Evolutionary conservation across 1,139 yeast genomes (phyloP).

Genomic region (Suhomyces anneliseae): DNA sequence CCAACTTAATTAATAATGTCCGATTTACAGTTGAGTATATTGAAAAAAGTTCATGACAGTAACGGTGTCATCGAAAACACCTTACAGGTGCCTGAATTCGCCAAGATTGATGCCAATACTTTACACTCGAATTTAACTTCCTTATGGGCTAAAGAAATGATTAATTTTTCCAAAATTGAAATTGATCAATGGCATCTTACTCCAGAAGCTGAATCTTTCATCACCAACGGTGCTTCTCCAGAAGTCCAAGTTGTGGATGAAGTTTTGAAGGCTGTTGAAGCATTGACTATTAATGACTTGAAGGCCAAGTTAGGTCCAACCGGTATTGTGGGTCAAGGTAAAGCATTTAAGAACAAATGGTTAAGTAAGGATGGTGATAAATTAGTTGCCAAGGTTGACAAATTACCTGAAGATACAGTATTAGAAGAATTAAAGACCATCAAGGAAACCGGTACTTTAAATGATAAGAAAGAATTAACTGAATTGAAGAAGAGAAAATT

Average conservation of each 20-base stretch:
- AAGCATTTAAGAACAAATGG: slow-evolving; percentile 99
- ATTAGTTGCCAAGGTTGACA: slow-evolving; percentile 57
- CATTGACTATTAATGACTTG: slow-evolving; percentile 81
- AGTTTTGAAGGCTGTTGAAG: slow-evolving; percentile 72
- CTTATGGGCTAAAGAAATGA: slow-evolving; percentile 80
- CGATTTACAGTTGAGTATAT: slow-evolving; percentile 56
- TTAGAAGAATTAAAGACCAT: slow-evolving; percentile 64
- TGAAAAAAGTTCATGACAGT: slow-evolving; percentile 59
- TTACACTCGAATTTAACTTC: slow-evolving; percentile 79
- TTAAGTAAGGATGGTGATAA: slow-evolving; percentile 82
- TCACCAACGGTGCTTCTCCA: slow-evolving; percentile 74
- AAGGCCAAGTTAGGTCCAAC: slow-evolving; percentile 71
- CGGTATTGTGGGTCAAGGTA: slow-evolving; percentile 93
- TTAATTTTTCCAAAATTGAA: slow-evolving; percentile 72
- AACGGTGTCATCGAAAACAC: slow-evolving; percentile 67
- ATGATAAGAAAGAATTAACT: slow-evolving; percentile 63
- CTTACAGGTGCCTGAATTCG: slow-evolving; percentile 50
- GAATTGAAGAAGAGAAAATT: slow-evolving; percentile 96
- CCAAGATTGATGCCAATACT: slow-evolving; percentile 38
- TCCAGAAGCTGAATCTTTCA: slow-evolving; percentile 78
- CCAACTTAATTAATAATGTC: slow-evolving; percentile 37
- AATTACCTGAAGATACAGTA: slow-evolving; percentile 65
- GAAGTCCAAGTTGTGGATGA: slow-evolving; percentile 80
- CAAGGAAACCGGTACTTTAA: slow-evolving; percentile 54
- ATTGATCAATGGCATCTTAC: slow-evolving; percentile 76